Percentiles rank a stretch among this genome's conserved stretches.
phyloP scores from a whole-genome alignment of 257 asterid genomes.

The Asclepias syriaca region DNA sequence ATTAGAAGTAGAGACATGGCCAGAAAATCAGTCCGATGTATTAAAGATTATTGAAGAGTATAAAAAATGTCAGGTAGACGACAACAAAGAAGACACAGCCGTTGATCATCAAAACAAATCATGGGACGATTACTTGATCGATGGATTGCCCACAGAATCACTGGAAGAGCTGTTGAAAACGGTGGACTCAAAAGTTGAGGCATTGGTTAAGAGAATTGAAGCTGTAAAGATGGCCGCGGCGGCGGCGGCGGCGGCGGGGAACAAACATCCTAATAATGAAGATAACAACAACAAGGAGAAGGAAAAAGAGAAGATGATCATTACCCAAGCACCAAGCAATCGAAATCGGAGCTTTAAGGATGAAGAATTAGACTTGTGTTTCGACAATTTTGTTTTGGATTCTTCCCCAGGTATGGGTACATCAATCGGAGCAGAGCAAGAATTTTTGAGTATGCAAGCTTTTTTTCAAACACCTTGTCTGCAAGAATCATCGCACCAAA shows the following conservation, averaged over 20 bases:
- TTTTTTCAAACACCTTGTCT: too few species aligned
- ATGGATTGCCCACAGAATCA: background rate
- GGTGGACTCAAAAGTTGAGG: background rate
- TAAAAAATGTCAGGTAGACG: too few species aligned
- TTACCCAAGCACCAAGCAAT: too few species aligned
- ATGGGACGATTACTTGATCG: background rate
- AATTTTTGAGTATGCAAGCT: too few species aligned
- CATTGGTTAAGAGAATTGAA: background rate
- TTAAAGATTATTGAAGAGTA: background rate
- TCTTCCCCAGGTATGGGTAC: background rate
- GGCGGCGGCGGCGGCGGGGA: too few species aligned
- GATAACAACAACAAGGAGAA: too few species aligned
- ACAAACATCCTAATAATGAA: too few species aligned
- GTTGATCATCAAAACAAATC: background rate
- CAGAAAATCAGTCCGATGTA: slow-evolving; percentile 7
- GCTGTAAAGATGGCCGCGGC: background rate
- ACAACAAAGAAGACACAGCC: too few species aligned
- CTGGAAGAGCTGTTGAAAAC: background rate
- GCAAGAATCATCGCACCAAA: too few species aligned
- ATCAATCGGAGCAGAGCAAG: background rate
- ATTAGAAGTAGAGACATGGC: slow-evolving; percentile 14
- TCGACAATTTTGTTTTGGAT: background rate
- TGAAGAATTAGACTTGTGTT: too few species aligned
- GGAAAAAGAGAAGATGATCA: too few species aligned
- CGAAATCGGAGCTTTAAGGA: too few species aligned